Evolutionary conservation across 2,329 filamentous ascomycete genomes (phyloP).

Genomic region (Setomelanomma holmii): DNA sequence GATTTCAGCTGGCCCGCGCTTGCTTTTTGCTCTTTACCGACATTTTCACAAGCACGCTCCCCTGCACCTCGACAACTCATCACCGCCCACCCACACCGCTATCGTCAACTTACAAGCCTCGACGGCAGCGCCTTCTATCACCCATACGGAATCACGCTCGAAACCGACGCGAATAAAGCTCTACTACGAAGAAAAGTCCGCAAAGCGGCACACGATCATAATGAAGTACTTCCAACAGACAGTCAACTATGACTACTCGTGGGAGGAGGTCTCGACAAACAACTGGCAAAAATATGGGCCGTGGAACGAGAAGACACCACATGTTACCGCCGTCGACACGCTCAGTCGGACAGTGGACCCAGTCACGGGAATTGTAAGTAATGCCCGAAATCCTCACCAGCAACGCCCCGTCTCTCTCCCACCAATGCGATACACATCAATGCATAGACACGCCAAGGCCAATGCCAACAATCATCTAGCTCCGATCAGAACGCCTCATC

Average conservation of each 20-base stretch:
- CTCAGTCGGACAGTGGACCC: constrained; percentile 74
- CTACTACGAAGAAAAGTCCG: not conserved
- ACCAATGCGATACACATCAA: not conserved
- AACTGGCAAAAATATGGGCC: constrained; percentile 99
- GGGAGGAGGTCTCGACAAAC: constrained; percentile 95
- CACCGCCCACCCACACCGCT: constrained; percentile 6
- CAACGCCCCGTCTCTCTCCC: not conserved
- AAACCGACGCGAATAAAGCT: not conserved
- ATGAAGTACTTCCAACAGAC: constrained; percentile 97
- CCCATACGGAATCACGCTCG: not conserved
- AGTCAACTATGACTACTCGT: constrained; percentile 95
- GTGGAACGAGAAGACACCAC: constrained; percentile 98
- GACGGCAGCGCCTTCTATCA: not conserved
- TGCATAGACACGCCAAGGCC: not conserved
- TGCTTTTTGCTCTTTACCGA: constrained; percentile 25
- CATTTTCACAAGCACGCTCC: constrained; percentile 22
- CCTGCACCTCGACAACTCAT: constrained; percentile 13
- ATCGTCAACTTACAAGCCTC: not conserved
- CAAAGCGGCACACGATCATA: constrained; percentile 24
- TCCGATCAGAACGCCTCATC: constrained; percentile 74
- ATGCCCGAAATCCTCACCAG: constrained; percentile 15
- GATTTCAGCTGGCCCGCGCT: constrained; percentile 14
- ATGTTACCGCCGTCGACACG: constrained; percentile 95
- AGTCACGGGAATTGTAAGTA: constrained; percentile 69
- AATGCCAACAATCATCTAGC: constrained; percentile 49